Base-by-base conservation (phyloP, 768 basidiomycete genomes). In the Rhizopogon rudus region DNA sequence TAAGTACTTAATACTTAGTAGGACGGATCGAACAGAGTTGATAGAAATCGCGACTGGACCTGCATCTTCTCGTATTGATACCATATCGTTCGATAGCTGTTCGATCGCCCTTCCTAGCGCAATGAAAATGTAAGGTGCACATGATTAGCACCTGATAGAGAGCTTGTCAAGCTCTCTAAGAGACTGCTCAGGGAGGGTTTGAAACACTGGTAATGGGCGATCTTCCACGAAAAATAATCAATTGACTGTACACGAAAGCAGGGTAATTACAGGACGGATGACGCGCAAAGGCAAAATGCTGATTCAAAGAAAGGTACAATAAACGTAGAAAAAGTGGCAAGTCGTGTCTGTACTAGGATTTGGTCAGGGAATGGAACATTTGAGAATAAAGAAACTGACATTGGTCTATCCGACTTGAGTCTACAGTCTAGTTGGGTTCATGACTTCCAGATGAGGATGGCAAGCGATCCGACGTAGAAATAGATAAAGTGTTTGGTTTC, bases 401-500 rank as follows among this genome's bases (percentile, higher is more conserved):
- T 60, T 62, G 56, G 58, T 67, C 67, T 66, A 62, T 54, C 52
- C 43, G 40, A 50, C 37, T 48, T 56, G 52, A 16, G 40, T 53
- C 51, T 43, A 51, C 59, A 28, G 20, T 44, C 51, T 31, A 43
- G 50, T 33, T 50, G 33, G 46, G 49, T 74, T 74, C 74, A 93
- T 81, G 91, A 93, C 77, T 92, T 93, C 91, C 91, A 93, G 76
- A 93, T 84, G 71, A 98, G 86, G 75, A 98, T 84, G 57, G 95
- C 95, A 64, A 95, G 86, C 37, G 87, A 77, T 54, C 92, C 93
- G 69, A 98, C 79, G 78, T 96, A 98, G 75, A 96, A 96, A 81
- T 98, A 98, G 76, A 98, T 94, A 76, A 98, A 98, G 70, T 97
- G 90, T 73, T 94, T 95, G 61, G 93, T 96, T 82, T 98, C 94